Conservation (phyloP, 345 rosid species). For the Corymbia maculata region DNA sequence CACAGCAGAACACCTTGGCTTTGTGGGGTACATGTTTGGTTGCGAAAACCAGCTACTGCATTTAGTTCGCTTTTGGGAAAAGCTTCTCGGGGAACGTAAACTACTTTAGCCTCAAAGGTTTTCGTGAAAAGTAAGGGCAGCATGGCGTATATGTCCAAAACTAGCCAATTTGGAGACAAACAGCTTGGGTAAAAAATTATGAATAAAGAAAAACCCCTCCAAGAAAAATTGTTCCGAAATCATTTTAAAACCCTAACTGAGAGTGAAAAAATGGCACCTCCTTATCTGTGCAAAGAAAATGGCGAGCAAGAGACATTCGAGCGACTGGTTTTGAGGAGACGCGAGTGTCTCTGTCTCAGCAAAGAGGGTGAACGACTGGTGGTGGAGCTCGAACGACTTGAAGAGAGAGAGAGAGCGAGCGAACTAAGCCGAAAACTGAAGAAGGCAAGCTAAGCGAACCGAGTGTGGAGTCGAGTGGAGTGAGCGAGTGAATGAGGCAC, state of each 20-base stretch:
- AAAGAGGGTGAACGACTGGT: too few species aligned
- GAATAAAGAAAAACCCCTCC: not conserved
- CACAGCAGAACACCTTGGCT: not conserved
- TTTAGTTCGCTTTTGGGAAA: too few species aligned
- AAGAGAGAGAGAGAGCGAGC: too few species aligned
- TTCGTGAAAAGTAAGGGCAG: not conserved
- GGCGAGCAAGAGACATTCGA: too few species aligned
- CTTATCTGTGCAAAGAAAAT: too few species aligned
- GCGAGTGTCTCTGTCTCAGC: too few species aligned
- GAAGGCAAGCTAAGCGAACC: not conserved
- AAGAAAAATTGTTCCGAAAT: not conserved
- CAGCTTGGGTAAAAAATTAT: not conserved
- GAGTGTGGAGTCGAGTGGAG: not conserved
- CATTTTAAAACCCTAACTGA: too few species aligned
- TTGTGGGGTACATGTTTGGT: not conserved
- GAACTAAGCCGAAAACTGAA: not conserved
- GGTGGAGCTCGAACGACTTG: too few species aligned
- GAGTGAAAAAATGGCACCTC: too few species aligned
- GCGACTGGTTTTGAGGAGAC: too few species aligned
- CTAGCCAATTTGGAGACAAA: not conserved
- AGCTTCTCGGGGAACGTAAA: not conserved
- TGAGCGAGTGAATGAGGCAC: not conserved
- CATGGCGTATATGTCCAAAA: not conserved
- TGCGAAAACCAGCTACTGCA: not conserved
- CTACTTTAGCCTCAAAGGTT: not conserved